Base-by-base conservation (phyloP, 176 grass and related monocot species). In the Melocanna baccifera region DNA sequence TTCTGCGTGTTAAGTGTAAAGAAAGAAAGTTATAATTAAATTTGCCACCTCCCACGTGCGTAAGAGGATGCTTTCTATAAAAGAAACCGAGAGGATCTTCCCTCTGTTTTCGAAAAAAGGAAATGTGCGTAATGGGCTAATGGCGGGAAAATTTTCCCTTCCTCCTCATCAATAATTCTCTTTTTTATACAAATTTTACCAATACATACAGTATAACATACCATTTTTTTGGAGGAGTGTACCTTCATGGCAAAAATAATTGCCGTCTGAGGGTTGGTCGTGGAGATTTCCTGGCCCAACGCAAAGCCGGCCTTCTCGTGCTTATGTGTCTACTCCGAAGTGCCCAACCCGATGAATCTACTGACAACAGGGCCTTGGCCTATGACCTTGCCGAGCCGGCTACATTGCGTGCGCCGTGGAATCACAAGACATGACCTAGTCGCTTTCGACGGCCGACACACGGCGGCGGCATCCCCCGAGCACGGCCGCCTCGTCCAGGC, bases 381-480 rank as follows among this genome's bases (percentile, higher is more conserved):
- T 6, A 62, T 65, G 0, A 16, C 7, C 11, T 42, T 0, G 20
- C 39, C 67, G 37, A 23, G 39, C 67, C 9, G 6, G 50, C 19
- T 52, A 16, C 50, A 2, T 70, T 46, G 39, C 20, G 22, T 45
- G 39, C 25, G 52, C 67, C 67, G 18, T 43, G 52, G 52, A 61
- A 82, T 46, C 67, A 72, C 67, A 14, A 34, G 50, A 3, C 8
- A 2, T 66, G 28, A 15, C 4, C 40, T 7, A 43, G 41, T 47
- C 32, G 16, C 61, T 37, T 15, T 64, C 51, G 76, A 50, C 84
- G 63, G 59, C 58, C 20, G 78, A 41, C 76, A 41, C 76, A 12
- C 83, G 64, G 9, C 84, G 80, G 48, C 83, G 78, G 71, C 53
- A 71, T 57, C 58, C 39, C 47, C 29, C 56, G 64, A 73, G 47